These are phyloP conservation scores for Aspergillus steynii DNA, from an alignment of 495 filamentous ascomycete genomes.

Conservation along the genomic window DNA sequence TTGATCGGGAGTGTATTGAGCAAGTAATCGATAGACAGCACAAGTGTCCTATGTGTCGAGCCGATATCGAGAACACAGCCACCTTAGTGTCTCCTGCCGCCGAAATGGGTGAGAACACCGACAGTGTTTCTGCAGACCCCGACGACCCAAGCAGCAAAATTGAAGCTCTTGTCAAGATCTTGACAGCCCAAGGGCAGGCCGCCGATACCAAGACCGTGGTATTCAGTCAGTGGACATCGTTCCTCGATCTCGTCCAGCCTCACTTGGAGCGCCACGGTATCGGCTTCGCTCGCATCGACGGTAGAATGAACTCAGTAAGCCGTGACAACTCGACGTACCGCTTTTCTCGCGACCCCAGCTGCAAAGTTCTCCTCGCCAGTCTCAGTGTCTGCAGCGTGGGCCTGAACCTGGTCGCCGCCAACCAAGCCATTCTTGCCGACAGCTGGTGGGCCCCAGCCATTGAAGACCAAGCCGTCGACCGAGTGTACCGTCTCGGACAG, in stretches of 20 bases:
- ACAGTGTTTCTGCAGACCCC: constrained; percentile 53
- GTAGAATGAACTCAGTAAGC: constrained; percentile 65
- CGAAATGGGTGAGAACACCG: constrained; percentile 50
- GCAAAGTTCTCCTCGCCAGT: constrained; percentile 78
- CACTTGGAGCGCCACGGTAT: constrained; percentile 64
- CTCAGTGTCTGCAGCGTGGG: constrained; percentile 84
- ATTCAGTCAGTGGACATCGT: constrained; percentile 93
- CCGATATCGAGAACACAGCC: constrained; percentile 58
- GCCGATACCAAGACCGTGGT: constrained; percentile 78
- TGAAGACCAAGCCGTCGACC: constrained; percentile 91
- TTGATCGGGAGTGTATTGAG: constrained; percentile 73
- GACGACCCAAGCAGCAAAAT: constrained; percentile 79
- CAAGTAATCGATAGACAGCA: constrained; percentile 76
- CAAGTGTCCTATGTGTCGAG: constrained; percentile 88
- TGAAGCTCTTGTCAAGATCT: constrained; percentile 75
- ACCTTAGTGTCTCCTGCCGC: constrained; percentile 66
- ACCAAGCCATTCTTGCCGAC: constrained; percentile 82
- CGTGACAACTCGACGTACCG: constrained; percentile 70
- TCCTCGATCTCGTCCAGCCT: constrained; percentile 74
- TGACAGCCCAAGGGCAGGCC: constrained; percentile 68
- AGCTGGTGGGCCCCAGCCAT: constrained; percentile 94
- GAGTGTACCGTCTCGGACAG: constrained; percentile 87
- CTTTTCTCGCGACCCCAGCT: constrained; percentile 67
- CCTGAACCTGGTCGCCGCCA: constrained; percentile 84
- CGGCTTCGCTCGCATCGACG: constrained; percentile 77